phyloP scores from a whole-genome alignment of 257 asterid genomes.

The Paraleonurus japonicus region DNA sequence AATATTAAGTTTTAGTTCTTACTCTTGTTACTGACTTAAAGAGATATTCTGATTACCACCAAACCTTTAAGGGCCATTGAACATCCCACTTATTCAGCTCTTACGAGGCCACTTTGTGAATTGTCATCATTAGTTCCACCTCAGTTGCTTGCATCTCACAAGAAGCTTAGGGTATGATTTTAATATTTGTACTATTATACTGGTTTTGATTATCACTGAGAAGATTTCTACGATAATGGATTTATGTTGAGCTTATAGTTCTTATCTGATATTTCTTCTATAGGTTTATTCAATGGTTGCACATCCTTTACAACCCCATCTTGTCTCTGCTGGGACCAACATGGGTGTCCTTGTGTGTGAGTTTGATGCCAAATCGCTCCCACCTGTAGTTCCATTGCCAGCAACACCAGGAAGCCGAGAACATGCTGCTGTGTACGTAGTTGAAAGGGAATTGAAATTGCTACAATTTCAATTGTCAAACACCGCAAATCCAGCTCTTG shows the following conservation, averaged over 20 bases:
- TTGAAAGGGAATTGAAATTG: conserved; percentile 87
- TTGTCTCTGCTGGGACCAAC: conserved; percentile 98
- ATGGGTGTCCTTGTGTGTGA: conserved; percentile 94
- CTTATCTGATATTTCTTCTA: conserved; percentile 11
- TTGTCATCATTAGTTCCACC: conserved; percentile 94
- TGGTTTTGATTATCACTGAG: conserved; percentile 7
- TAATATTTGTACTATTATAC: not conserved
- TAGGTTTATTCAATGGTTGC: conserved; percentile 97
- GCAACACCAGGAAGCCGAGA: conserved; percentile 82
- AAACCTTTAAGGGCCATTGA: conserved; percentile 84
- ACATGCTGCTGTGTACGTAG: conserved; percentile 89
- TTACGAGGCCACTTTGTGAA: conserved; percentile 96
- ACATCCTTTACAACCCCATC: conserved; percentile 92
- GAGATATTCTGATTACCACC: conserved; percentile 29
- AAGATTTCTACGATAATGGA: not conserved
- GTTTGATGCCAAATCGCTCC: conserved; percentile 90
- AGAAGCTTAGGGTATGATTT: conserved; percentile 82
- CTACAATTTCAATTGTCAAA: conserved; percentile 88
- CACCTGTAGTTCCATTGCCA: conserved; percentile 90
- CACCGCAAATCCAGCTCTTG: conserved; percentile 79
- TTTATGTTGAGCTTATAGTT: conserved; percentile 15
- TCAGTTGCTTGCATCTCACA: conserved; percentile 88
- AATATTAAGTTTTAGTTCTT: not conserved
- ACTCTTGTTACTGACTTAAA: conserved; percentile 10
- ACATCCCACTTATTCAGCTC: conserved; percentile 98